phyloP scores from a whole-genome alignment of 2,329 filamentous ascomycete species.

The Ascochyta pisi region DNA sequence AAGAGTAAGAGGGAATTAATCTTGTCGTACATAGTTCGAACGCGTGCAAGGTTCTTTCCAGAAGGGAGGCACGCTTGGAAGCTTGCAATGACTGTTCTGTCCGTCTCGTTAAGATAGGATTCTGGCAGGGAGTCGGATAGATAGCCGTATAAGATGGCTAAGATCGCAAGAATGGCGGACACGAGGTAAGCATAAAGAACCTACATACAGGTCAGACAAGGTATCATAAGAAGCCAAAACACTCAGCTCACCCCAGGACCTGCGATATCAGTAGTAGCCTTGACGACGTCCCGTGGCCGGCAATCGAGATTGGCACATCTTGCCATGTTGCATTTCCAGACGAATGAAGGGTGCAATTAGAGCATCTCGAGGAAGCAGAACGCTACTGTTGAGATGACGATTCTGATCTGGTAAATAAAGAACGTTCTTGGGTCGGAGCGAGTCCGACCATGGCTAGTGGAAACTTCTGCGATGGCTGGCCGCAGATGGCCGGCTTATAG shows the following conservation, averaged over 20 bases:
- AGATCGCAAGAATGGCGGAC: constrained; percentile 22
- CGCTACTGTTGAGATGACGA: not conserved
- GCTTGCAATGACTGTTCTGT: constrained; percentile 16
- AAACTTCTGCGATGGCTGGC: not conserved
- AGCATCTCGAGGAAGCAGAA: not conserved
- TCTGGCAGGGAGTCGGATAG: constrained; percentile 25
- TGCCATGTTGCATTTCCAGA: not conserved
- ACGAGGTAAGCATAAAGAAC: constrained; percentile 21
- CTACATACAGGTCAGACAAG: constrained; percentile 3
- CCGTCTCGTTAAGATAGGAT: constrained; percentile 18
- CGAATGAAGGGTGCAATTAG: not conserved
- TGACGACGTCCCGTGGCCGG: constrained; percentile 3
- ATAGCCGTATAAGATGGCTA: constrained; percentile 22
- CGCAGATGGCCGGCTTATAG: not conserved
- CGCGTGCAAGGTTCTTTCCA: not conserved
- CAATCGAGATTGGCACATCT: constrained; percentile 11
- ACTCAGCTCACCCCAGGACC: constrained; percentile 20
- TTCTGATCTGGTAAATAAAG: not conserved
- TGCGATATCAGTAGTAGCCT: constrained; percentile 21
- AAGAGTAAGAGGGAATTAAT: not conserved
- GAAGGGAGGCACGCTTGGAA: constrained; percentile 13
- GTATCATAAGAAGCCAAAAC: not conserved
- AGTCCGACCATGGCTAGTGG: not conserved
- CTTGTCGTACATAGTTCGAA: not conserved
- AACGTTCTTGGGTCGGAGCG: not conserved